Conservation (phyloP, 2,329 filamentous ascomycete species). For the Diaporthe sp. region DNA sequence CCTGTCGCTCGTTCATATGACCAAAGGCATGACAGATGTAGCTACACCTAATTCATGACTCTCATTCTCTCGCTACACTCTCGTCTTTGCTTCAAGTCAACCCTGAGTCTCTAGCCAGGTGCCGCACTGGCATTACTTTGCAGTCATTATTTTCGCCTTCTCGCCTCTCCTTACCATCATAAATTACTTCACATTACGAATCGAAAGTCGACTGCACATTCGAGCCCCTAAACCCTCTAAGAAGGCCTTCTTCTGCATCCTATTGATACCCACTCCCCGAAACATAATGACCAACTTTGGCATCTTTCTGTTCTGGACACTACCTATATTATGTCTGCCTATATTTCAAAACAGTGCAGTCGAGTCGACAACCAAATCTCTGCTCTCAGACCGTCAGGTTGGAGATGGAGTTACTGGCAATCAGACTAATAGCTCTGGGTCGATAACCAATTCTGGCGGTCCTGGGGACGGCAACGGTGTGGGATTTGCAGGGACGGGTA, state of each 20-base stretch:
- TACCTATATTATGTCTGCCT: not conserved
- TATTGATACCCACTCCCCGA: too few species aligned
- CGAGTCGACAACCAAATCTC: not conserved
- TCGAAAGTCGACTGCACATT: too few species aligned
- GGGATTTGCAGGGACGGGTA: not conserved
- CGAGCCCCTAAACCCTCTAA: too few species aligned
- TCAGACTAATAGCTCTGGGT: conserved; percentile 2
- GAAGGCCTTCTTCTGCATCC: too few species aligned
- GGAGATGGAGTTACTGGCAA: conserved; percentile 8
- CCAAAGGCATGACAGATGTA: not conserved
- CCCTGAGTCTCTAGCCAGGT: not conserved
- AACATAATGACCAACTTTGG: not conserved
- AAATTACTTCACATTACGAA: not conserved
- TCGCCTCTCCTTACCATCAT: not conserved
- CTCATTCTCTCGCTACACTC: not conserved
- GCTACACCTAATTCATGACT: too few species aligned
- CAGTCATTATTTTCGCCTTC: not conserved
- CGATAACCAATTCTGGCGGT: conserved; percentile 3
- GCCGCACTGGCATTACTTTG: not conserved
- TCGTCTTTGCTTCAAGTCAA: not conserved
- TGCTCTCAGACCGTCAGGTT: conserved; percentile 1
- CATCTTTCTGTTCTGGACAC: not conserved
- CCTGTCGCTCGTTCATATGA: too few species aligned
- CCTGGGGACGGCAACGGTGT: not conserved
- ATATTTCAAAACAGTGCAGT: not conserved